Percentiles rank a stretch among this genome's conserved stretches.
phyloP scores from a whole-genome alignment of 768 basidiomycete species.

The Pulveroboletus sp. region DNA sequence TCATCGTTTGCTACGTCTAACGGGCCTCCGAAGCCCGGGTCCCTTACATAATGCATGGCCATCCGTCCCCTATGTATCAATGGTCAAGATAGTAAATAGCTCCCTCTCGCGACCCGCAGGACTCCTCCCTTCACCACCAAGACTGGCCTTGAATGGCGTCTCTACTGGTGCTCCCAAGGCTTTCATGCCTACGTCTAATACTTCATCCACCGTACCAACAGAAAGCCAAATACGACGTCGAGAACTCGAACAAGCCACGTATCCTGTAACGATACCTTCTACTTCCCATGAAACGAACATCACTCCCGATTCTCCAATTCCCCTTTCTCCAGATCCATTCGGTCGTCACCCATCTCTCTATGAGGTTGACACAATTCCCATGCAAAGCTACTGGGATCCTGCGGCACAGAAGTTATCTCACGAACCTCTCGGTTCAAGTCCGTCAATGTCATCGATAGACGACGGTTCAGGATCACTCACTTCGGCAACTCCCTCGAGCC shows the following conservation, averaged over 20 bases:
- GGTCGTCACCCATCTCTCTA: slow-evolving; percentile 59
- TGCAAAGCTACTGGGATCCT: slow-evolving; percentile 44
- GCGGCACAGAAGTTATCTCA: slow-evolving; percentile 20
- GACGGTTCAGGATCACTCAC: slow-evolving; percentile 12
- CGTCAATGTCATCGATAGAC: slow-evolving; percentile 24
- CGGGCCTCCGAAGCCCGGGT: slow-evolving; percentile 5
- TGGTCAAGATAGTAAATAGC: slow-evolving; percentile 20
- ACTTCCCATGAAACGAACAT: slow-evolving; percentile 20
- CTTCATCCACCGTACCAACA: slow-evolving; percentile 29
- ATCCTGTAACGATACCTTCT: slow-evolving; percentile 37
- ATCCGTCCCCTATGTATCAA: slow-evolving; percentile 40
- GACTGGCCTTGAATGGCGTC: slow-evolving; percentile 63
- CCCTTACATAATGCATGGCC: slow-evolving; percentile 35
- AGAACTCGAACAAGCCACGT: slow-evolving; percentile 47
- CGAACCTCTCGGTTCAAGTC: slow-evolving; percentile 20
- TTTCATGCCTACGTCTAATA: slow-evolving; percentile 27
- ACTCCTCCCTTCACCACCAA: slow-evolving; percentile 52
- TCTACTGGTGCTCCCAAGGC: slow-evolving; percentile 55
- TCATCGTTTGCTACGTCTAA: slow-evolving; percentile 10
- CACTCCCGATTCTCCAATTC: slow-evolving; percentile 55
- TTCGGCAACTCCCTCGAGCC: slow-evolving; percentile 42
- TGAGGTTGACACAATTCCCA: slow-evolving; percentile 26
- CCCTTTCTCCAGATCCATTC: slow-evolving; percentile 82
- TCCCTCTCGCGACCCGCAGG: slow-evolving; percentile 15
- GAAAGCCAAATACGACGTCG: slow-evolving; percentile 49